Evolutionary conservation across 345 rosid genomes (phyloP).

Genomic region (Sisymbrium altissimum): DNA sequence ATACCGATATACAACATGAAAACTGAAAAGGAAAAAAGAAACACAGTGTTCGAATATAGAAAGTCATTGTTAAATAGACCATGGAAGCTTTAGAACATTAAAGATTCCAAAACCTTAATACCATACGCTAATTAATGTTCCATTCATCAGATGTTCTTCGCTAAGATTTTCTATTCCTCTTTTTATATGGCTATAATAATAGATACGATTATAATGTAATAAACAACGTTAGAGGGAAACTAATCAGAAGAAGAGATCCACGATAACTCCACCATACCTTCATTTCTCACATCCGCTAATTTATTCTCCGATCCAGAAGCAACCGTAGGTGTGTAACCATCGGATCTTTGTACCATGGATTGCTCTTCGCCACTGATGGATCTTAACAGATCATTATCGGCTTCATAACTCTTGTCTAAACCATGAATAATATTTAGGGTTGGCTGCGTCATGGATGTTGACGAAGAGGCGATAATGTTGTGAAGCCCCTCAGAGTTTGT

Average conservation of each 20-base stretch:
- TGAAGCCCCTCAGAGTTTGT: conserved; percentile 43
- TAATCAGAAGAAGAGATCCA: conserved; percentile 85
- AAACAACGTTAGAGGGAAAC: conserved; percentile 6
- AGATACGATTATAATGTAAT: conserved; percentile 4
- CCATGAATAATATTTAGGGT: conserved; percentile 32
- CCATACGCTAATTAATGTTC: conserved; percentile 8
- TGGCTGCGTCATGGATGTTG: conserved; percentile 26
- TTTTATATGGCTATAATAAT: not conserved
- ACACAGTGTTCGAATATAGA: conserved; percentile 11
- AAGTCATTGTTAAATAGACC: conserved; percentile 12
- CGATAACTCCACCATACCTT: conserved; percentile 61
- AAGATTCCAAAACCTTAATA: conserved; percentile 8
- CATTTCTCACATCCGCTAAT: conserved; percentile 33
- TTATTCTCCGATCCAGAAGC: conserved; percentile 43
- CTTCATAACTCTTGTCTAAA: conserved; percentile 6
- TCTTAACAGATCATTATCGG: conserved; percentile 32
- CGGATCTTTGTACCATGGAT: conserved; percentile 36
- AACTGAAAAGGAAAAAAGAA: not conserved
- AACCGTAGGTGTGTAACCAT: conserved; percentile 19
- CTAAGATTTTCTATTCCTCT: not conserved
- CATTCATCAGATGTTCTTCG: conserved; percentile 4
- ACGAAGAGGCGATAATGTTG: conserved; percentile 40
- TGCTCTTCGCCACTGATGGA: conserved; percentile 36
- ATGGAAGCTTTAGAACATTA: conserved; percentile 14
- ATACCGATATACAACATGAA: not conserved